Evolutionary conservation across 2,329 filamentous ascomycete genomes (phyloP), one percentile per base, ranked within the genome.

Genomic region (Graphium sp.): DNA sequence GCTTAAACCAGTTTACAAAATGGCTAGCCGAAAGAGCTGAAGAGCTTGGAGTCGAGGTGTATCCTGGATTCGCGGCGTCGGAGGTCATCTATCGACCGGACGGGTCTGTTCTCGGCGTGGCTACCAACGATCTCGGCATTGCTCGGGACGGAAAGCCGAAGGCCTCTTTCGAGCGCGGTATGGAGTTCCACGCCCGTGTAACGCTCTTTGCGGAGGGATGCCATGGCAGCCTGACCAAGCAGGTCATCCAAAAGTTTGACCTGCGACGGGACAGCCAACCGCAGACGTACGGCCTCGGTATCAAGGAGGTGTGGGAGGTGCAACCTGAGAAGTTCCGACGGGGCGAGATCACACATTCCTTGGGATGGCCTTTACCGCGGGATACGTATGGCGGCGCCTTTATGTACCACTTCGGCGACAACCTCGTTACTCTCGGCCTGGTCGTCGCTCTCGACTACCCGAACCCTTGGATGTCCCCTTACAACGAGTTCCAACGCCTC

Each of bases 401-500:
- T 75, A 85, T 98, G 81, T 98, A 98, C 47, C 89, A 98, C 53
- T 98, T 95, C 52, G 89, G 85, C 21, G 87, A 98, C 42, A 98
- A 95, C 53, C 68, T 95, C 42, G 87, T 98, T 34, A 84, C 75
- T 39, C 64, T 98, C 32, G 89, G 89, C 15, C 62, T 95, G 12
- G 89, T 98, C 8, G 80, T 91, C 21, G 85, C 85, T 15, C 66
- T 98, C 30, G 89, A 98, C 59, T 98, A 98, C 50, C 66, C 81
- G 23, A 98, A 98, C 53, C 89, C 89, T 1, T 98, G 87, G 83
- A 56, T 95, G 31, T 89, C 85, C 4, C 89, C 89, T 0, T 98
- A 95, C 48, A 71, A 74, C 33, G 89, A 98, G 50, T 98, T 98
- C 52, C 89, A 98, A 52, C 93, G 92, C 61, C 76, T 98, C 62